Base-by-base conservation (phyloP, 2,329 filamentous ascomycete species). In the Diplodia intermedia region DNA sequence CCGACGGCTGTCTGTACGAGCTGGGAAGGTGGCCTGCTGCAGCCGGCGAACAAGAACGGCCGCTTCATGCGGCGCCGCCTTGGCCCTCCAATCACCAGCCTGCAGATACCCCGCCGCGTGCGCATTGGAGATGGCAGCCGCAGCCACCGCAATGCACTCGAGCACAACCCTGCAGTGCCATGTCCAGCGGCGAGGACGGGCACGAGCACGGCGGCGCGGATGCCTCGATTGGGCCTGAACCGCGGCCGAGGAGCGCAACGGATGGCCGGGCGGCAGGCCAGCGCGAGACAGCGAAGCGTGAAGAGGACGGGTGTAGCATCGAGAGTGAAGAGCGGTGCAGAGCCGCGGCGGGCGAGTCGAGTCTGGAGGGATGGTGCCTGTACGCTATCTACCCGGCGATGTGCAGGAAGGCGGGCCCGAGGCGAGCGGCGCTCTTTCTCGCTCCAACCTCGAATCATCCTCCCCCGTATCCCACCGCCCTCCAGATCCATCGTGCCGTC, bases 131-230 rank as follows among this genome's bases (percentile, higher is more conserved):
- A 63, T 62, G 31, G 18, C 18, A 52, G 26, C 33, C 12, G 56
- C 56, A 60, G 56, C 56, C 56, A 33, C 57, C 23, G 57, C 40
- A 5, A 18, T 61, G 38, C 15, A 2, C 29, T 33, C 18, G 31
- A 49, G 56, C 57, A 38, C 9, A 29, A 23, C 29, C 60, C 12
- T 38, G 55, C 18, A 36, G 12, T 43, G 36, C 4, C 53, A n/a
- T 31, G 7, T 3, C 31, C 18, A 3, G 29, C n/a, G 31, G 29
- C 29, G 29, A 36, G 31, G 31, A 20, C 18, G 31, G 29, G 60
- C 60, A 63, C 43, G 43, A 33, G 56, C 56, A 49, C 56, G 20
- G 33, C 55, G 31, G 23, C 20, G 38, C n/a, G 40, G 57, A 49
- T 20, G 36, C 36, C n/a, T 20, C 18, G 5, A 36, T 33, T n/a